Evolutionary conservation across 208 protist genomes (phyloP), one percentile per base, ranked within the genome.

Genomic region (Herpetomonas tarakana): DNA sequence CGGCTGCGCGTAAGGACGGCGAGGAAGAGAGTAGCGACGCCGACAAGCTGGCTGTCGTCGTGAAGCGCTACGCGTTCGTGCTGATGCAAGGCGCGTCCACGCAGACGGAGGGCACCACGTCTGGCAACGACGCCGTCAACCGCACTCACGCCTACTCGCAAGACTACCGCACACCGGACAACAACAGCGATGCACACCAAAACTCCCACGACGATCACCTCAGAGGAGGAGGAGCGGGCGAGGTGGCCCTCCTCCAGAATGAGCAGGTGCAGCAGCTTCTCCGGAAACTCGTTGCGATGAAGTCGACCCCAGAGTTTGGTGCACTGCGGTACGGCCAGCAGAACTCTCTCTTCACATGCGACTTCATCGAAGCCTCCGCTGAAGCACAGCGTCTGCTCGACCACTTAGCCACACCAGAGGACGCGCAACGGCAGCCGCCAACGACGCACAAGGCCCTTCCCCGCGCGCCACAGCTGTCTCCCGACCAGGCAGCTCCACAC

Each of bases 331-430:
- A 71, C 26, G 71, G 46, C 11, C 41, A 62, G 6, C 30, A 73
- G 21, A 69, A 71, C 50, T 56, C 71, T 2, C 59, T 71, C 18
- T 86, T 90, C 51, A 65, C 65, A 0, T 71, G 71, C 52, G 70
- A 78, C 53, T 79, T 86, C 26, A 53, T 72, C 1, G 76, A 86
- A 41, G 35, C 35, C 9, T 41, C 35, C 35, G 35, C 35, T 6
- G 68, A 74, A 74, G 68, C 68, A 59, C 3, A 74, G 68, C 31
- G 44, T 64, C 26, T 61, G 61, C 3, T 52, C 58, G 22, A 53
- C 67, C 24, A 62, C 67, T 21, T 60, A 73, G 35, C 45, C 24
- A 2, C 30, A 35, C 1, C 24, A 66, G 3, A 61, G 59, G 4
- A 62, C n/a, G n/a, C n/a, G n/a, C n/a, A n/a, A n/a, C n/a, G n/a